phyloP scores from a whole-genome alignment of 1,139 yeast genomes.

The Saccharomyces hybrid region DNA sequence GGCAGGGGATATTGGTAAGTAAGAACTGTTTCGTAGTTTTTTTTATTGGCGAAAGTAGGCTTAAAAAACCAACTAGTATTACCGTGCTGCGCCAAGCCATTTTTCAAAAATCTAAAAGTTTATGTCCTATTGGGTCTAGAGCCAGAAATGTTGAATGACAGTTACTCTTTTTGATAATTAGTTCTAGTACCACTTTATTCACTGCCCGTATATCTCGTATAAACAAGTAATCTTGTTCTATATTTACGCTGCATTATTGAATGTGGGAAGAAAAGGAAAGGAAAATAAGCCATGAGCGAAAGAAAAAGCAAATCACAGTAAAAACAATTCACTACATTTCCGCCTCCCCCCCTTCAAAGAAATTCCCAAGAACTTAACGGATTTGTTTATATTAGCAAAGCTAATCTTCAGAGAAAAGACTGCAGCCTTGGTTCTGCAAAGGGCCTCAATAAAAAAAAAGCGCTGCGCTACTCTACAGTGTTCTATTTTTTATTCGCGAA shows the following conservation, averaged over 20 bases:
- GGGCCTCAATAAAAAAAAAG: not conserved
- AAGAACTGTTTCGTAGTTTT: not conserved
- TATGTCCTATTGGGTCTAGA: not conserved
- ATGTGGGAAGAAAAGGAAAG: not conserved
- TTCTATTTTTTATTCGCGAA: not conserved
- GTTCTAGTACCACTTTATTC: not conserved
- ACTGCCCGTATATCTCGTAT: not conserved
- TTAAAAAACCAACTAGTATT: not conserved
- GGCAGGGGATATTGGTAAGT: not conserved
- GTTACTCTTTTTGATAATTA: not conserved
- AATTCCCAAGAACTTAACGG: not conserved
- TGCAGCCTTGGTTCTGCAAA: not conserved
- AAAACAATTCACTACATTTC: not conserved
- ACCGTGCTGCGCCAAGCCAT: not conserved
- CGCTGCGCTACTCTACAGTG: not conserved
- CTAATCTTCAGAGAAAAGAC: not conserved
- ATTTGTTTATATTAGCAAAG: not conserved
- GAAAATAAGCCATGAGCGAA: not conserved
- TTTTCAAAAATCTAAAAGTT: not conserved
- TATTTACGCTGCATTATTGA: not conserved
- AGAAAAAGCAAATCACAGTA: not conserved
- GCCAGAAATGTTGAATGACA: not conserved
- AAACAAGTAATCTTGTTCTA: not conserved
- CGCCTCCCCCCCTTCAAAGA: not conserved
- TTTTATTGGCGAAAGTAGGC: not conserved